These are phyloP conservation scores for Entomortierella chlamydospora DNA, from an alignment of 192 early-diverging fungal species.

Conservation along the genomic window DNA sequence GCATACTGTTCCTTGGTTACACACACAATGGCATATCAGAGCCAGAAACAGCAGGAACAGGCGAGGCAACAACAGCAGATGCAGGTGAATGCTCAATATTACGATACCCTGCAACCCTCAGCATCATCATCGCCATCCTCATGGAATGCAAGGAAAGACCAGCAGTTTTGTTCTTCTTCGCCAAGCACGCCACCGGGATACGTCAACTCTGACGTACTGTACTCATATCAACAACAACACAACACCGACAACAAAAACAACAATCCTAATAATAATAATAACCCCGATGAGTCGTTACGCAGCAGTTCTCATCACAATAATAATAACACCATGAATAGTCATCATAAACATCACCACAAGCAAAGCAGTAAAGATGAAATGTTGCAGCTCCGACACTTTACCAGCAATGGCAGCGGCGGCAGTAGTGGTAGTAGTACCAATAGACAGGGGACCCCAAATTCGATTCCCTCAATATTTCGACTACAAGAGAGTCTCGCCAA, in stretches of 20 bases:
- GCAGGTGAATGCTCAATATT: background rate
- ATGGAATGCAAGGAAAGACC: background rate
- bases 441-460: too few species aligned
- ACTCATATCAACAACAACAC: constrained; percentile 3
- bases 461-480: constrained; percentile 27
- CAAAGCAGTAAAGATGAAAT: background rate
- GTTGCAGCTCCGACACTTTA: too few species aligned
- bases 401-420: background rate
- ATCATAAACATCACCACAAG: background rate
- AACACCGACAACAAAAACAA: too few species aligned
- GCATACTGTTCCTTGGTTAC: constrained; percentile 10
- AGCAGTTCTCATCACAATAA: background rate
- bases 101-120: background rate
- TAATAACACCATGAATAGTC: background rate
- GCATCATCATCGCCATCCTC: constrained; percentile 6
- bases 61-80: background rate
- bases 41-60: constrained; percentile 12
- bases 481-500: background rate
- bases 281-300: background rate
- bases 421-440: too few species aligned
- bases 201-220: background rate
- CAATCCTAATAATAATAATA: constrained; percentile 1
- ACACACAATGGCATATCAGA: constrained; percentile 34
- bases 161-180: too few species aligned
- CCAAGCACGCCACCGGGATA: too few species aligned